Conservation (phyloP, 148 eudicot species). For the Heliamphora exappendiculata region DNA sequence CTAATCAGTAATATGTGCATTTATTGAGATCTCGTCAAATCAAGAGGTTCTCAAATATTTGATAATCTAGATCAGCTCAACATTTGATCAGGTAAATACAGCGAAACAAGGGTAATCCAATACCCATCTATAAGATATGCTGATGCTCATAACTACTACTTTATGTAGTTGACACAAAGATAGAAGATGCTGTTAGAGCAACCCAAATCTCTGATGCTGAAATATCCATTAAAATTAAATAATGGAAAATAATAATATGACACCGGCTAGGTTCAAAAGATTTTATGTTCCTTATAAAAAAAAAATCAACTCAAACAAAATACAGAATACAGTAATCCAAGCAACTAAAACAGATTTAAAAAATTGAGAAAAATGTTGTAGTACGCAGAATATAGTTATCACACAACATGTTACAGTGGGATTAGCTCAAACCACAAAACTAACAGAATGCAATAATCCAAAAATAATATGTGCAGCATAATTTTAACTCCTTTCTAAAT, state of each 20-base stretch:
- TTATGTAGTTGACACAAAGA: not conserved
- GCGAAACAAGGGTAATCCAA: not conserved
- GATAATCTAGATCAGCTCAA: not conserved
- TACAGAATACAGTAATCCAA: too few relatives aligned
- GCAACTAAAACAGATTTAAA: not conserved
- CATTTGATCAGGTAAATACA: not conserved
- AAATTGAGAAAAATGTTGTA: not conserved
- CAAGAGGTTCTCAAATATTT: not conserved
- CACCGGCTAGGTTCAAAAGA: not conserved
- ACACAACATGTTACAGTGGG: not conserved
- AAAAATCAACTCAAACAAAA: too few relatives aligned
- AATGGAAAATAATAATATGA: not conserved
- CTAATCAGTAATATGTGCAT: not conserved
- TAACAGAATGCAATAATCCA: not conserved
- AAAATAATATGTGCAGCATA: not conserved
- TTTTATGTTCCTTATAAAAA: too few relatives aligned
- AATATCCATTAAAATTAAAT: not conserved
- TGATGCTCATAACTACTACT: not conserved
- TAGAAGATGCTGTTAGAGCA: not conserved
- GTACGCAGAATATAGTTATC: not conserved
- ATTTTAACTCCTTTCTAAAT: not conserved
- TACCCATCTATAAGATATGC: not conserved
- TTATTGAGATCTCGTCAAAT: not conserved
- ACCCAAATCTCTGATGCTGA: not conserved
- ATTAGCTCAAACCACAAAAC: not conserved